phyloP scores from a whole-genome alignment of 164 flowering plant species.

The Aristolochia fimbriata region DNA sequence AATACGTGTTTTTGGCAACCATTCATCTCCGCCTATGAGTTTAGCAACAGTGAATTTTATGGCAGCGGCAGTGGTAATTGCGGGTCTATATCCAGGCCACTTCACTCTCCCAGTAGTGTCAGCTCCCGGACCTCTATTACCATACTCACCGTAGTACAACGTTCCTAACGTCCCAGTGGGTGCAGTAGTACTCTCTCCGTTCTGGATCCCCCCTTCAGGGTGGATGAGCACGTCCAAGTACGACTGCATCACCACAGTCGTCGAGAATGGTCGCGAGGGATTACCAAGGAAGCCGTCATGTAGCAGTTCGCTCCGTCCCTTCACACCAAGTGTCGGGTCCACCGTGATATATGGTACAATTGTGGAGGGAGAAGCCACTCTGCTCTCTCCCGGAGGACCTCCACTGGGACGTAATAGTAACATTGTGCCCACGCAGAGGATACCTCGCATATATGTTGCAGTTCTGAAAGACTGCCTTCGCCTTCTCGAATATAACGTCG shows the following conservation, averaged over 20 bases:
- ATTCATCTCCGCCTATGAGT: neutral
- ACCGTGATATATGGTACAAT: neutral
- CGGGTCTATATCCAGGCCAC: neutral
- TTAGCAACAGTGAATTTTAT: neutral
- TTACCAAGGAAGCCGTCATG: neutral
- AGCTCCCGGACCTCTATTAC: neutral
- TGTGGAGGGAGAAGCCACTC: neutral
- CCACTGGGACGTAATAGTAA: neutral
- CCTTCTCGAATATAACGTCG: neutral
- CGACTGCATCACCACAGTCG: neutral
- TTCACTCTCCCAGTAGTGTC: neutral
- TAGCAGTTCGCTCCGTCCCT: neutral
- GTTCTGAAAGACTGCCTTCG: neutral
- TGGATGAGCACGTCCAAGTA: neutral
- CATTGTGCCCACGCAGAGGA: neutral
- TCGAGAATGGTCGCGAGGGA: neutral
- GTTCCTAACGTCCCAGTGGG: neutral
- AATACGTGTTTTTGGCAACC: neutral
- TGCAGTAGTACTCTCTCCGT: no score
- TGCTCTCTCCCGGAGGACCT: neutral
- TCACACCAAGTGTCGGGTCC: neutral
- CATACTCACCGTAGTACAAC: neutral
- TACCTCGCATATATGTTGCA: neutral
- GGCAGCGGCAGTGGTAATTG: neutral
- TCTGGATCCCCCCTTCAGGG: neutral